These are phyloP conservation scores for Ophiostoma fasciatum DNA, from an alignment of 2,329 filamentous ascomycete species.

Conservation along the genomic window DNA sequence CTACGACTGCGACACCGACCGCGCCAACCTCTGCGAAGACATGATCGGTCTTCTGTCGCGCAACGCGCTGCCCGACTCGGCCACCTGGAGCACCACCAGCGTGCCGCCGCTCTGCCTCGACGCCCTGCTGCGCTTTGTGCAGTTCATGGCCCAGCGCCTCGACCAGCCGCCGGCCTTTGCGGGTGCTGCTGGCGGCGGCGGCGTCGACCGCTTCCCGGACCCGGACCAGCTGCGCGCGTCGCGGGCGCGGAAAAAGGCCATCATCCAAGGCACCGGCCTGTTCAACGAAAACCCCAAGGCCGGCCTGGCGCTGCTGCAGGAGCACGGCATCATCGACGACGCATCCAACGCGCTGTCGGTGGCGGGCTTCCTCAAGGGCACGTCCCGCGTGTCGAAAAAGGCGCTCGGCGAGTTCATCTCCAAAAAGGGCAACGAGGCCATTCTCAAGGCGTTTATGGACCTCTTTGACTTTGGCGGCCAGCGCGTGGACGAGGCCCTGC, in stretches of 20 bases:
- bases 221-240: constrained; percentile 51
- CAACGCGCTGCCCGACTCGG: constrained; percentile 92
- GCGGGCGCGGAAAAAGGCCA: constrained; percentile 68
- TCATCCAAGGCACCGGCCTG: constrained; percentile 74
- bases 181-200: too few relatives aligned
- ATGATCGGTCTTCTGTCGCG: constrained; percentile 84
- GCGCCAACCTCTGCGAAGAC: constrained; percentile 85
- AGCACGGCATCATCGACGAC: constrained; percentile 72
- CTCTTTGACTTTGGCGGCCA: constrained; percentile 81
- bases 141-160: constrained; percentile 78
- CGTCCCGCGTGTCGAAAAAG: constrained; percentile 77
- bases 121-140: constrained; percentile 77
- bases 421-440: constrained; percentile 74
- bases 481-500: constrained; percentile 77
- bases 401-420: constrained; percentile 85
- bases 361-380: constrained; percentile 77
- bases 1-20: constrained; percentile 90
- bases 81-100: constrained; percentile 97
- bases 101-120: constrained; percentile 91
- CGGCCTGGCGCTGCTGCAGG: constrained; percentile 72
- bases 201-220: too few relatives aligned
- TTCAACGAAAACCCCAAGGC: constrained; percentile 93
- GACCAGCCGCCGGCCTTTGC: constrained; percentile 51
- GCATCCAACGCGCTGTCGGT: constrained; percentile 60
- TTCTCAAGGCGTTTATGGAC: constrained; percentile 71